Evolutionary conservation across 371 early-diverging fungal species (phyloP).

Genomic region (Apophysomyces trapeziformis): DNA sequence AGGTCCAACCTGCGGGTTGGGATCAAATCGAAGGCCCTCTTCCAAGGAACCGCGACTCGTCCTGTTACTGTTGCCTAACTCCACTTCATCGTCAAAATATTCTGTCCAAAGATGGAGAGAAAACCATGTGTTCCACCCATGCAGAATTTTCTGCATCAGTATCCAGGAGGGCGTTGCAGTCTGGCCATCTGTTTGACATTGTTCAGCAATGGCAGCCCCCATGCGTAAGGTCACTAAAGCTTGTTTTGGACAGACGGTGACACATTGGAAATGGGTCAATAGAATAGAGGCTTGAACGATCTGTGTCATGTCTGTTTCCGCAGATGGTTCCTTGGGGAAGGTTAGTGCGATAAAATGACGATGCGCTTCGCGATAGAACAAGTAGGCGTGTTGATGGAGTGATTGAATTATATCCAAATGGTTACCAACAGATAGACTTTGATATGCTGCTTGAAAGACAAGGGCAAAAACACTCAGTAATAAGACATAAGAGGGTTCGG

Average conservation of each 20-base stretch:
- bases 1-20: neutral
- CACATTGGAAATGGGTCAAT: conserved; percentile 44
- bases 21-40: neutral
- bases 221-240: conserved; percentile 34
- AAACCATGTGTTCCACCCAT: conserved; percentile 27
- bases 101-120: conserved; percentile 20
- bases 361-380: conserved; percentile 39
- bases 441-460: conserved; percentile 38
- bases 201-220: conserved; percentile 23
- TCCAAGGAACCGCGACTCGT: conserved; percentile 11
- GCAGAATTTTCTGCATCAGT: conserved; percentile 7
- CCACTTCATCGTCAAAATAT: neutral
- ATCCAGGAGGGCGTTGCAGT: neutral
- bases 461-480: conserved; percentile 36
- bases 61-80: conserved; percentile 9
- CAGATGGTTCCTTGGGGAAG: conserved; percentile 19
- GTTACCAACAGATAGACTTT: conserved; percentile 22
- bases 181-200: conserved; percentile 4
- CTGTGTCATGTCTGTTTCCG: conserved; percentile 8
- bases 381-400: conserved; percentile 16
- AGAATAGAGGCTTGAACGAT: conserved; percentile 34
- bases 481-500: conserved; percentile 18
- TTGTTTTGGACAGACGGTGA: conserved; percentile 34
- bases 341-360: conserved; percentile 27
- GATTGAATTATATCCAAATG: conserved; percentile 15